phyloP scores from a whole-genome alignment of 169 alveolate genomes.

The Babesia divergens region DNA sequence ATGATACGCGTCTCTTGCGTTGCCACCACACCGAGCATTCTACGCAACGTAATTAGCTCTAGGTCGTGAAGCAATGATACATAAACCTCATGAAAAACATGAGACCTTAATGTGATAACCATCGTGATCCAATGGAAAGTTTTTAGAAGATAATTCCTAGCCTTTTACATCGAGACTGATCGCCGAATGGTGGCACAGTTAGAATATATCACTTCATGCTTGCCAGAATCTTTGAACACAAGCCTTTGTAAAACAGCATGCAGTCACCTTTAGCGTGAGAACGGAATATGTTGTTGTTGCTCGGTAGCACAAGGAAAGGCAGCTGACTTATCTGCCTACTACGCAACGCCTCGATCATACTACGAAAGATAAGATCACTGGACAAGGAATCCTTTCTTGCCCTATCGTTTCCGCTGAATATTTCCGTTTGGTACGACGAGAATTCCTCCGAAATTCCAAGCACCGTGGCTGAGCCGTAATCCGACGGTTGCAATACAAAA shows the following conservation, averaged over 20 bases:
- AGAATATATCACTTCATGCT: too few species aligned
- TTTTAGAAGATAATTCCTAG: too few species aligned
- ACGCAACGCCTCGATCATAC: background rate
- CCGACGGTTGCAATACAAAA: conserved; percentile 2
- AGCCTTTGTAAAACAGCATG: background rate
- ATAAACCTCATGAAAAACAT: conserved; percentile 9
- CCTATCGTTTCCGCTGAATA: background rate
- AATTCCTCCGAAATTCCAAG: conserved; percentile 12
- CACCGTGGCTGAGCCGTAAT: conserved; percentile 20
- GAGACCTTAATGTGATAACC: background rate
- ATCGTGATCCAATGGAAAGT: too few species aligned
- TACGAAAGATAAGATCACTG: conserved; percentile 3
- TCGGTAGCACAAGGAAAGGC: conserved; percentile 25
- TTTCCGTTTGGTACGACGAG: conserved; percentile 9
- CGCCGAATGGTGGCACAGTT: too few species aligned
- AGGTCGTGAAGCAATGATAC: background rate
- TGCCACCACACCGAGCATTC: conserved; percentile 11
- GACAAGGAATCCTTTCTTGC: background rate
- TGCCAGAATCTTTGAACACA: background rate
- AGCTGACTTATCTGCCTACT: background rate
- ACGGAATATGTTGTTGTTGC: conserved; percentile 14
- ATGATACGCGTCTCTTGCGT: conserved; percentile 12
- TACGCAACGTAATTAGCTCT: conserved; percentile 8
- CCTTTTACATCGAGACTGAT: too few species aligned
- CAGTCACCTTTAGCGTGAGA: conserved; percentile 15